phyloP scores from a whole-genome alignment of 1,139 yeast species.

The Meyerozyma carpophila region DNA sequence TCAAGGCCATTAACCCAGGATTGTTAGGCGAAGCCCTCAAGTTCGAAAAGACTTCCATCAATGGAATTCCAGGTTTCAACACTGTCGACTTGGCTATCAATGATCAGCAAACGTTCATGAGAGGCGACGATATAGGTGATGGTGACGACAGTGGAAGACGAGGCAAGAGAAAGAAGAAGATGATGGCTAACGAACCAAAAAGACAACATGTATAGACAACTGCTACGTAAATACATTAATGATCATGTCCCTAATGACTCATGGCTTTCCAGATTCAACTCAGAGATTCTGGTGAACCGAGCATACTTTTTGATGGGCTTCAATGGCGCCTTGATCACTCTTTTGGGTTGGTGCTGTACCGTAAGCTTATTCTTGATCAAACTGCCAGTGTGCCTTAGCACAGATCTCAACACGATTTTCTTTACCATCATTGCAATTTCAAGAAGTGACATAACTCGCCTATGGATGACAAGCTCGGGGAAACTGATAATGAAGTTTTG shows the following conservation, averaged over 20 bases:
- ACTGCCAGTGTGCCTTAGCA: constrained; percentile 55
- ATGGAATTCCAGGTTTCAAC: constrained; percentile 79
- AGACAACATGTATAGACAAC: constrained; percentile 28
- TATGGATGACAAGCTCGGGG: constrained; percentile 46
- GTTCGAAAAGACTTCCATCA: constrained; percentile 63
- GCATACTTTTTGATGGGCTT: constrained; percentile 24
- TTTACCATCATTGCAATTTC: constrained; percentile 52
- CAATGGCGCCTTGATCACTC: constrained; percentile 12
- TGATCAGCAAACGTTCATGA: constrained; percentile 41
- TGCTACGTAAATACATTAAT: not conserved
- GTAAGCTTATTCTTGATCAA: constrained; percentile 52
- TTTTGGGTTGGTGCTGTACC: constrained; percentile 13
- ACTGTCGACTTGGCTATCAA: constrained; percentile 62
- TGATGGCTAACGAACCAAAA: constrained; percentile 27
- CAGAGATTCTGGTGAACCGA: constrained; percentile 19
- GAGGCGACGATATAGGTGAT: constrained; percentile 39
- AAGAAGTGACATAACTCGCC: constrained; percentile 46
- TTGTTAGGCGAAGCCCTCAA: constrained; percentile 48
- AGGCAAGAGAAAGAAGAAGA: constrained; percentile 27
- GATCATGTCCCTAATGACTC: not conserved
- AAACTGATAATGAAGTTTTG: constrained; percentile 49
- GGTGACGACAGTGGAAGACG: constrained; percentile 30
- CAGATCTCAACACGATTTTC: constrained; percentile 44
- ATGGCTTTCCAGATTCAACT: constrained; percentile 6
- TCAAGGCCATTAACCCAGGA: constrained; percentile 45